Conservation (phyloP, 148 eudicot species). For the Linanthus parryae region DNA sequence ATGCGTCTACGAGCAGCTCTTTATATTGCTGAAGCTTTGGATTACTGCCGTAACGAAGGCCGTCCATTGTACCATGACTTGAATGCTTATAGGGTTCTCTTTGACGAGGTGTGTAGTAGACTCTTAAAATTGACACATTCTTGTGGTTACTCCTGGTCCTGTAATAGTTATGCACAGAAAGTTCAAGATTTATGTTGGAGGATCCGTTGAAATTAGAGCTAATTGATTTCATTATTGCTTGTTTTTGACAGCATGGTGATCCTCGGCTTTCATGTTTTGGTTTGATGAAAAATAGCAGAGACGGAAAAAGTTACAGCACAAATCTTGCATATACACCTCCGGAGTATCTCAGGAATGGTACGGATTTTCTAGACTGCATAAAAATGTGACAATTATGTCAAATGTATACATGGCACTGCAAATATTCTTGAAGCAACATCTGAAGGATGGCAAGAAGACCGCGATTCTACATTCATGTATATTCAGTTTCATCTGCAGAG, state of each 20-base stretch:
- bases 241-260: constrained; percentile 70
- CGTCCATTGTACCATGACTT: constrained; percentile 82
- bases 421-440: not conserved
- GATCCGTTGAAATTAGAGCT: constrained; percentile 3
- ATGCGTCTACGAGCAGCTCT: constrained; percentile 84
- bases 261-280: constrained; percentile 98
- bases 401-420: not conserved
- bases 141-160: not conserved
- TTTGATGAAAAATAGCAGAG: constrained; percentile 91
- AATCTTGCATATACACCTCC: constrained; percentile 97
- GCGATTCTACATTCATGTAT: not conserved
- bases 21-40: constrained; percentile 84
- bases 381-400: not conserved
- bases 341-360: constrained; percentile 90
- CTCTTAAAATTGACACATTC: not conserved
- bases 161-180: not conserved
- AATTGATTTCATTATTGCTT: not conserved
- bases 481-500: not conserved
- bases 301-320: constrained; percentile 95
- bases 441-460: no score
- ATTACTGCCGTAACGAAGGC: constrained; percentile 72
- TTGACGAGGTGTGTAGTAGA: constrained; percentile 67
- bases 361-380: not conserved
- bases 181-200: not conserved
- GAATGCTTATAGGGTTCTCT: constrained; percentile 91